Evolutionary conservation across 345 rosid genomes (phyloP), one percentile per base, ranked within the genome.

Genomic region (Syzygium aqueum): DNA sequence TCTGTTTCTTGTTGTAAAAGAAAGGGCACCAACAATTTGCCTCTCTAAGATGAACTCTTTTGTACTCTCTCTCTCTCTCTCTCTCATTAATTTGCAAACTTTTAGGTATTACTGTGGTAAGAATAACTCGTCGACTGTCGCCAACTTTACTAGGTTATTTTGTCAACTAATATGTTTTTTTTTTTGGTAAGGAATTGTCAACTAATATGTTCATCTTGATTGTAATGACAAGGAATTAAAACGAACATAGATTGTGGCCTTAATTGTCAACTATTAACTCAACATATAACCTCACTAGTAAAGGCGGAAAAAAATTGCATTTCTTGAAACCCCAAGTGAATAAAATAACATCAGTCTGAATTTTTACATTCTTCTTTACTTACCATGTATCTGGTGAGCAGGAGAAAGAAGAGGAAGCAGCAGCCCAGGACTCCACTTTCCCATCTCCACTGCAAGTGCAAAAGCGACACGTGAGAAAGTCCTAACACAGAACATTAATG

Each of bases 371-470:
- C 57, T 84, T 30, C 40, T 52, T 53, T 27, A 91, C 99, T 94
- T 88, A 96, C 99, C 56, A 95, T 91, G 91, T 92, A 91, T 95
- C 90, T 92, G 30, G 98, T 93, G 88, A 92, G 89, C 87, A 96
- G 88, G 86, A 96, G 96, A 88, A 97, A 96, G 95, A 94, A 92
- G 61, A 97, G 96, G 91, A 96, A 97, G 93, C 97, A 92, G 88
- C 94, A 91, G 9, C 99, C 98, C 51, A 97, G 87, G 28, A 95
- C 92, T 3, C 92, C 97, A 92, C 98, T 96, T 89, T 97, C 98
- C 99, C 99, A 97, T 93, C 95, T 91, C 99, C 99, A 97, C 99
- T 97, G 93, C 84, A 92, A 51, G 16, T 52, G 6, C 14, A 22
- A 50, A 51, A 52, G 54, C 12, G 37, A 13, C 40, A 53, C 21